Base-by-base conservation (phyloP, 1,139 yeast species). In the Debaryomyces robertsiae region DNA sequence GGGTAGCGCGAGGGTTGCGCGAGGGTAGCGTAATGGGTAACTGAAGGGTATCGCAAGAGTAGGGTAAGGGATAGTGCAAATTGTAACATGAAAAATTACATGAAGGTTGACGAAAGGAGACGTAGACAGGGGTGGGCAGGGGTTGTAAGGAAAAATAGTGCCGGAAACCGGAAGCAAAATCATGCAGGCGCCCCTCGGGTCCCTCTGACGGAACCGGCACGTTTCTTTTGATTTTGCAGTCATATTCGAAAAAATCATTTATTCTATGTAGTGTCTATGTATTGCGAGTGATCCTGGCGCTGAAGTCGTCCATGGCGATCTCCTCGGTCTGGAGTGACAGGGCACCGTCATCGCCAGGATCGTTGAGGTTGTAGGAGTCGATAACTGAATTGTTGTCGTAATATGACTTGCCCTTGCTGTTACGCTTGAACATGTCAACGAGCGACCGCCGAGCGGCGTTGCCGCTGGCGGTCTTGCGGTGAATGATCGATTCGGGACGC, bases 251-350 rank as follows among this genome's bases (percentile, higher is more conserved):
- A 25, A n/a, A 25, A 6, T 25, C 5, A 11, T 25, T 25, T 25
- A 25, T 25, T 25, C 10, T 25, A 25, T 25, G 10, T 25, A 25
- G 22, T 19, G 22, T 5, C 22, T 5, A 19, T 23, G 45, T 54
- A 42, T 63, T 69, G 11, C 52, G 49, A 4, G 67, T 60, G 6
- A 63, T 64, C 40, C 46, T 5, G 60, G 61, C 22, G 51, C 44
- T 63, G 47, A 73, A 75, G 25, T 67, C 73, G 32, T 75, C 74
- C 72, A 76, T 56, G 32, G 75, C 75, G 41, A 76, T 76, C 48
- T 75, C 81, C 46, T 75, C 81, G 0, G 81, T 75, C 27, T 60
- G 58, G 4, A 72, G 49, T 9, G 48, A 41, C 15, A 31, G 41
- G 28, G 46, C 36, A 23, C 46, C 32, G 28, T 47, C 52, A 10